Evolutionary conservation across 148 eudicot species (phyloP), one percentile per base, ranked within the genome.

Genomic region (Diospyros kaki): DNA sequence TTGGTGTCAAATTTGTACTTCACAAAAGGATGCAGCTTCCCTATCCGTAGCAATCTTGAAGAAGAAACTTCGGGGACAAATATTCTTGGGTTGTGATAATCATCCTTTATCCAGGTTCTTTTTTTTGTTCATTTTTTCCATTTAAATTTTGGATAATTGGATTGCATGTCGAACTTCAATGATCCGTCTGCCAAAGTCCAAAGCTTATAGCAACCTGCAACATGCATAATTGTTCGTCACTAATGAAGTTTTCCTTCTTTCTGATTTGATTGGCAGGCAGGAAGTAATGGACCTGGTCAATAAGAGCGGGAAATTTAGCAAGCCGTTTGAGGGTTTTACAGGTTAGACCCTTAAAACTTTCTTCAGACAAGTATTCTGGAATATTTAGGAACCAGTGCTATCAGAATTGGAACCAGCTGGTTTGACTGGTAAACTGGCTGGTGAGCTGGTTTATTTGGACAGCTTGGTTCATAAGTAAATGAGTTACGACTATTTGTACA

Each of bases 271-370:
- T 65, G 83, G 71, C 91, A 90, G 96, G 87, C 93, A 89, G 75
- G 97, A 90, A 87, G 73, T 92, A 28, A 95, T 95, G 98, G 97
- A 95, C 52, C 76, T 90, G 82, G 94, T 95, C 53, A 82, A 74
- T 62, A 78, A 73, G 72, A 92, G 96, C 82, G 96, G 93, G 56
- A 95, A 92, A 81, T 95, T 85, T 60, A 77, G 75, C 58, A 74
- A 82, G 68, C 89, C 80, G 78, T 95, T 95, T 79, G 88, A 81
- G 69, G 83, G 78, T 59, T 93, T 93, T 66, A 91, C 90, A 76
- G 98, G 98, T 91, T 77, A 74, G 78, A 18, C 28, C 18, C 50
- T 43, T 48, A 4, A 54, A 1, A 45, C 56, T 1, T 67, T 4
- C 8, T 3, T 5, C 17, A 7, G 9, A 67, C 1, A 67, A 46